Evolutionary conservation across 2,329 filamentous ascomycete genomes (phyloP), one percentile per base, ranked within the genome.

Genomic region (Fusarium sp.): DNA sequence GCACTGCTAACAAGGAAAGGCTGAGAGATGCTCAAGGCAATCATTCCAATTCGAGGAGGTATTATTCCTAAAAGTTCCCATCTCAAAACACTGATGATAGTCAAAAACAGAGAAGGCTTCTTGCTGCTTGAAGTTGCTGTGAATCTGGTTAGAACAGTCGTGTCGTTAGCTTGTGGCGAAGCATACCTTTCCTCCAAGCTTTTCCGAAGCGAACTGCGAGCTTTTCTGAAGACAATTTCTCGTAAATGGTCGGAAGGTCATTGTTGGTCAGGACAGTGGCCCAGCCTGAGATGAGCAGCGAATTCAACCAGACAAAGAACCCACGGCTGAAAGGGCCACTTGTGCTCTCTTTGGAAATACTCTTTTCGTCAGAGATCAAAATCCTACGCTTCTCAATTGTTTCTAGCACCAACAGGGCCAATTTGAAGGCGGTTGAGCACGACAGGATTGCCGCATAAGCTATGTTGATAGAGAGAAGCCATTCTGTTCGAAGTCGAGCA

Each of bases 291-390:
- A 77, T 77, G 40, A 89, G 82, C 8, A 88, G 71, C 4, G 79
- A 78, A 34, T 77, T 77, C 15, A 78, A 59, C 76, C 76, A 78
- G 21, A 77, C 57, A 28, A 78, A 78, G 53, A 77, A 73, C 0
- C 76, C 75, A 1, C 74, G 73, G 26, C 58, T 74, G 3, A 77
- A 65, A 0, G 74, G 76, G 0, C 76, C 76, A 20, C 81, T 83
- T 3, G 82, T 86, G 4, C 81, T 81, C 68, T 89, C 86, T 0
- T 78, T 80, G 2, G 85, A 83, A 40, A 77, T 79, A 3, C 70
- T 62, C 2, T 75, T 73, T 45, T 80, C 83, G 4, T 85, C 73
- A 7, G 83, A 75, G 6, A 77, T 63, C 21, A 78, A 48, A 1
- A 78, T 76, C 8, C 38, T 58, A 9, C 75, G 71, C 61, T 78